phyloP scores from a whole-genome alignment of 345 rosid species.

The Orychophragmus violaceus region DNA sequence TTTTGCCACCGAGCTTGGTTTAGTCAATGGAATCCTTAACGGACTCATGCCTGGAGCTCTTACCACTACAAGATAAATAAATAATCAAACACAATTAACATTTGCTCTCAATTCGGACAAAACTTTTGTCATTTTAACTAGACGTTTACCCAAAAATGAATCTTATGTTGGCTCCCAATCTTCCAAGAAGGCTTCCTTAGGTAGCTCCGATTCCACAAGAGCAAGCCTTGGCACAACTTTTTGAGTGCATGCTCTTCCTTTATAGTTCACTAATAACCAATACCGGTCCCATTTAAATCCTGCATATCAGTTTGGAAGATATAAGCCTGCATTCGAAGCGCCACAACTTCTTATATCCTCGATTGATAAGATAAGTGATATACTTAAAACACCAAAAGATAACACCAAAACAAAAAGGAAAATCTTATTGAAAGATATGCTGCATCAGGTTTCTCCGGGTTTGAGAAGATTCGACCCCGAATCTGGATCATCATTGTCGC shows the following conservation, averaged over 20 bases:
- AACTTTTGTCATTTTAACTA: not conserved
- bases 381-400: too few species aligned
- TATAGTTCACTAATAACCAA: conserved; percentile 67
- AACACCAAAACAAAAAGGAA: too few species aligned
- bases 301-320: conserved; percentile 25
- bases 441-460: too few species aligned
- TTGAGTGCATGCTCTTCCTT: conserved; percentile 81
- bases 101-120: not conserved
- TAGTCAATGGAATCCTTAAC: conserved; percentile 53
- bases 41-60: conserved; percentile 73
- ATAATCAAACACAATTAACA: not conserved
- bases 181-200: conserved; percentile 56
- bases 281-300: conserved; percentile 92
- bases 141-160: conserved; percentile 53
- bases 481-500: too few species aligned
- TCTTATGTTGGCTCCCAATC: conserved; percentile 57
- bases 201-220: conserved; percentile 53
- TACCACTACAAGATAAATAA: conserved; percentile 39
- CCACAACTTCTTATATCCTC: too few species aligned
- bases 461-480: too few species aligned
- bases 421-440: too few species aligned
- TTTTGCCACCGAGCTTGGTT: conserved; percentile 36
- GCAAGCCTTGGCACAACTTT: conserved; percentile 88
- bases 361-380: too few species aligned
- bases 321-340: too few species aligned